Evolutionary conservation across 306 rosid genomes (phyloP), one percentile per base, ranked within the genome.

Genomic region (Sophora flavescens): DNA sequence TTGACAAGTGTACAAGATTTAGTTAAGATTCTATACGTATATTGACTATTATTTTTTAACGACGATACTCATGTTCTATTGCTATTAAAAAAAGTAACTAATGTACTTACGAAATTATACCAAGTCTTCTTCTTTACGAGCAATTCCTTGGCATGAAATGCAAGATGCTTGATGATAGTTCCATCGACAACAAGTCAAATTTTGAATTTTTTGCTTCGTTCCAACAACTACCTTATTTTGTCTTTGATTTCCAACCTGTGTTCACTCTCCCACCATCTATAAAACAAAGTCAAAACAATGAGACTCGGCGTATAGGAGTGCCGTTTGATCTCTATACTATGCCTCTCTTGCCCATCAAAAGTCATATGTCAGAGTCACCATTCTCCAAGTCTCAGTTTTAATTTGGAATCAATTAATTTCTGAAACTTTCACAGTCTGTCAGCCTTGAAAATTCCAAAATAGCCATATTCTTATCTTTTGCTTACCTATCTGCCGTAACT

Each of bases 381-480:
- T 73, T 80, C 71, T 70, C 85, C 77, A 14, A 65, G 78, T 82
- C 84, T 30, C 81, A 74, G 22, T 14, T 76, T 77, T 54, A 22
- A 22, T 22, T 22, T 12, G 11, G 57, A 4, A 60, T 60, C 66
- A 66, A 38, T 36, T 3, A 6, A 44, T 41, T 22, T 15, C 9
- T 26, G 36, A 38, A 44, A 8, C 9, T 7, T 75, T 56, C 64
- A 16, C 36, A 18, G 11, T 30, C 12, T 70, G 76, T 58, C 54
- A 64, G 26, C n/a, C n/a, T n/a, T n/a, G n/a, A n/a, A n/a, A n/a
- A n/a, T n/a, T n/a, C n/a, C n/a, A 79, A 5, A 36, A 50, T 3
- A 6, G 8, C 12, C 12, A 44, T 44, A 38, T 42, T 42, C 28
- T 11, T 42, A 52, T 33, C 30, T 11, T 67, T 11, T 14, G 6